Evolutionary conservation across 768 basidiomycete species (phyloP), one percentile per base, ranked within the genome.

Genomic region (Hypholoma fasciculare): DNA sequence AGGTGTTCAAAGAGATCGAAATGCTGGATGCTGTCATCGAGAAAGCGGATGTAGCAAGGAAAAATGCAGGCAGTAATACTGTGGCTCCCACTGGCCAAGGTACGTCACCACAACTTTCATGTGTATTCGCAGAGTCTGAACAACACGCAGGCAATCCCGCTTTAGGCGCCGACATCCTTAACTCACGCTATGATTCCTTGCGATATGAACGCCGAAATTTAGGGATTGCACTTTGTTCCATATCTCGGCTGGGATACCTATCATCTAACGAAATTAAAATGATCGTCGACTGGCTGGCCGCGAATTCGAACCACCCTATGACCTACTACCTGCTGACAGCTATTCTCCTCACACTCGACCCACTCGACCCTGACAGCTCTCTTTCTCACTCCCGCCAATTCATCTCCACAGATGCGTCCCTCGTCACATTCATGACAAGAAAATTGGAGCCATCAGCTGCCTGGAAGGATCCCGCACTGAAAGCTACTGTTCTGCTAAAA

Each of bases 401-500:
- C 17, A 71, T 89, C 16, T 79, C 80, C 11, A 78, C 71, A 0
- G 83, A 85, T 63, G 67, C 66, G 20, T 64, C 72, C 4, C 74
- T 82, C 27, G 76, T 89, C 47, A 61, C 77, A 0, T 85, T 77
- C 57, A 86, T 92, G 87, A 83, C 77, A 17, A 82, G 74, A 54
- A 83, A 83, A 59, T 72, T 90, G 7, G 74, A 78, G 13, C 66
- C 80, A 8, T 63, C 78, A 2, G 72, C 82, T 2, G 72, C 78
- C 14, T 94, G 92, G 92, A 87, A 80, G 54, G 86, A 89, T 17
- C 73, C 79, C 1, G 85, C 86, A 1, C 72, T 96, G 14, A 90
- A 88, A 65, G 87, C 92, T 0, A 79, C 82, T 1, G 66, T 95
- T 5, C 72, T 89, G n/a, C 79, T 97, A 39, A 92, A 92, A 67